Percentiles rank a stretch among this genome's conserved stretches.
Conservation (phyloP, 2,329 filamentous ascomycete genomes). For the Fonsecaea monophora region DNA sequence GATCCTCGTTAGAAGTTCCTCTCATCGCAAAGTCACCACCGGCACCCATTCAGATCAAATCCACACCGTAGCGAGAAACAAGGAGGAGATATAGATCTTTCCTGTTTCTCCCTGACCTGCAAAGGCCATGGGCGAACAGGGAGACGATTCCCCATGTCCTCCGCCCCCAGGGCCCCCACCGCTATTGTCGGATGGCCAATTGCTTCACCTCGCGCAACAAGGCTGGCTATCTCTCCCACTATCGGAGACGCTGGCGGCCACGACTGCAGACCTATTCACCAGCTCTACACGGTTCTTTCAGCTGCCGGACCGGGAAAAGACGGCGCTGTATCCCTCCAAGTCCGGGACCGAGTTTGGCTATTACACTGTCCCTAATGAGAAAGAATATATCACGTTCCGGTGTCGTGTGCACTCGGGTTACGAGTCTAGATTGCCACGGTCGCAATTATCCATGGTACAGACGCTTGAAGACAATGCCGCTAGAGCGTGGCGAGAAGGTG, state of each 20-base stretch:
- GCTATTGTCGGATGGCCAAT: slow-evolving; percentile 28
- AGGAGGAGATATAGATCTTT: neutral
- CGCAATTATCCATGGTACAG: neutral
- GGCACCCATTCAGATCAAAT: neutral
- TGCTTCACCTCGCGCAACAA: slow-evolving; percentile 31
- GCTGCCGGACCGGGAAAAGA: slow-evolving; percentile 17
- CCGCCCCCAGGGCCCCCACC: slow-evolving; percentile 36
- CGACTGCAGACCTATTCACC: slow-evolving; percentile 19
- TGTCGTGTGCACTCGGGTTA: slow-evolving; percentile 25
- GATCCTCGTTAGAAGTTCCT: too few relatives aligned
- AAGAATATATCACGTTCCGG: slow-evolving; percentile 43
- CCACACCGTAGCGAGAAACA: neutral
- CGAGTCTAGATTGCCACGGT: neutral
- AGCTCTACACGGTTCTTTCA: slow-evolving; percentile 29
- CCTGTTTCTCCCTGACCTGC: neutral
- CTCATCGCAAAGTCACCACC: too few relatives aligned
- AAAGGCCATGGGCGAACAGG: slow-evolving; percentile 6
- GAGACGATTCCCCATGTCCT: neutral
- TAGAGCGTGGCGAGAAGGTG: slow-evolving; percentile 38
- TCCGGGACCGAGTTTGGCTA: slow-evolving; percentile 42
- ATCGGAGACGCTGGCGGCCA: slow-evolving; percentile 15
- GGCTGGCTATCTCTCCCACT: slow-evolving; percentile 33
- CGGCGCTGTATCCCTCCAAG: slow-evolving; percentile 37
- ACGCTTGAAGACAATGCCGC: slow-evolving; percentile 23
- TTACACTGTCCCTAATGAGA: slow-evolving; percentile 40